phyloP scores from a whole-genome alignment of 148 eudicot genomes.

The Rhododendron molle region DNA sequence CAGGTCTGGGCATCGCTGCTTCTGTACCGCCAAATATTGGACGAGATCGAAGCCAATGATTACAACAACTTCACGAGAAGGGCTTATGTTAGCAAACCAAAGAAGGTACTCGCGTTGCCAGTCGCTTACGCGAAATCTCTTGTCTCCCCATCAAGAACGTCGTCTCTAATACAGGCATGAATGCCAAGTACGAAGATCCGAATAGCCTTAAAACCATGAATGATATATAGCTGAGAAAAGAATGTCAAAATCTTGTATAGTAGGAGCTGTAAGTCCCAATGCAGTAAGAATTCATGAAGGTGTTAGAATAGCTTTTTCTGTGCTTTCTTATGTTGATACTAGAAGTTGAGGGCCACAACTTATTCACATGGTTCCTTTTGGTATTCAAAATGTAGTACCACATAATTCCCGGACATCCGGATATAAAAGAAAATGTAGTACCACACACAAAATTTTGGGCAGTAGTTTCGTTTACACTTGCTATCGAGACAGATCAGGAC shows the following conservation, averaged over 20 bases:
- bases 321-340: neutral
- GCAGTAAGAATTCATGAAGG: conserved; percentile 10
- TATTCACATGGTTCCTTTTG: neutral
- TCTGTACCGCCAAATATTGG: conserved; percentile 79
- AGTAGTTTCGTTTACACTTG: neutral
- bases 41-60: conserved; percentile 92
- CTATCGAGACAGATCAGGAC: neutral
- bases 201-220: neutral
- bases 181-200: neutral
- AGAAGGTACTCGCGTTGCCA: conserved; percentile 79
- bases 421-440: neutral
- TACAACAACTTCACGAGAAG: conserved; percentile 90
- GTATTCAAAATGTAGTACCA: neutral
- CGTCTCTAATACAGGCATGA: conserved; percentile 43
- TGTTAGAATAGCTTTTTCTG: neutral
- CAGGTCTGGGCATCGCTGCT: conserved; percentile 97
- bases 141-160: conserved; percentile 47
- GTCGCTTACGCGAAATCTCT: conserved; percentile 66
- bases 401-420: neutral
- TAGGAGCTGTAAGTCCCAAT: neutral
- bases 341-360: neutral
- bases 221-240: neutral
- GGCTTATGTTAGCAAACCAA: conserved; percentile 84
- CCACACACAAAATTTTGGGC: neutral
- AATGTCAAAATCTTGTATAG: neutral